Evolutionary conservation across 768 basidiomycete genomes (phyloP), one percentile per base, ranked within the genome.

Genomic region (Kondoa subrosea): DNA sequence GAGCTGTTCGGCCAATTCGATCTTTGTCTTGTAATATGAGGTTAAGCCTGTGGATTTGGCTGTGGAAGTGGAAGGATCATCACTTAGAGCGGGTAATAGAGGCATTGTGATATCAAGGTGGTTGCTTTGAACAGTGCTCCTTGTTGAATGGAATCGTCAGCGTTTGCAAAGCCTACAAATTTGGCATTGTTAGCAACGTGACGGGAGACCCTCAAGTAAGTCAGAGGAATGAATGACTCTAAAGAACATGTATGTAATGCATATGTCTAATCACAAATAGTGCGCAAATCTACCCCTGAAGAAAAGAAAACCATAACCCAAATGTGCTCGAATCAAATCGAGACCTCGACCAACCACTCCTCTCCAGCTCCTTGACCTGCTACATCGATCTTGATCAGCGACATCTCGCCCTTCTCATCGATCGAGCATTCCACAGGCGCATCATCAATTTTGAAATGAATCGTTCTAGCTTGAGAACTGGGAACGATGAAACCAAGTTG

Each of bases 21-120:
- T 96, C 80, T 96, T 99, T 21, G 89, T 86, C 76, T 91, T 88
- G 76, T 92, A 96, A 81, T 93, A 99, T 0, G 26, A 29, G 3
- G 61, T 63, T 16, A 63, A n/a, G n/a, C 61, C 61, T 3, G 15
- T 63, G 30, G 61, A 26, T 12, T 17, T 63, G 27, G 3, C 4
- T 8, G 58, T 50, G 40, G 40, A 21, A 8, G 21, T 21, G 21
- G 40, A 50, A 50, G 40, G 40, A 8, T 50, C 40, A 50, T 50
- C 40, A 8, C 8, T 50, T 50, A 50, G 21, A 50, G 40, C 40
- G 21, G 40, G 40, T 50, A 50, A 21, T 21, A 50, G 8, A 50
- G 40, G 40, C 40, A 50, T 50, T 21, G 8, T 50, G 40, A 50
- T 8, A 50, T 50, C 40, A 21, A 50, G 40, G 21, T 50, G 40